A percentile compares a stretch with the other conserved stretches of the same genome.
phyloP scores from a whole-genome alignment of 2,329 filamentous ascomycete species.

The Trichoderma atroviride region DNA sequence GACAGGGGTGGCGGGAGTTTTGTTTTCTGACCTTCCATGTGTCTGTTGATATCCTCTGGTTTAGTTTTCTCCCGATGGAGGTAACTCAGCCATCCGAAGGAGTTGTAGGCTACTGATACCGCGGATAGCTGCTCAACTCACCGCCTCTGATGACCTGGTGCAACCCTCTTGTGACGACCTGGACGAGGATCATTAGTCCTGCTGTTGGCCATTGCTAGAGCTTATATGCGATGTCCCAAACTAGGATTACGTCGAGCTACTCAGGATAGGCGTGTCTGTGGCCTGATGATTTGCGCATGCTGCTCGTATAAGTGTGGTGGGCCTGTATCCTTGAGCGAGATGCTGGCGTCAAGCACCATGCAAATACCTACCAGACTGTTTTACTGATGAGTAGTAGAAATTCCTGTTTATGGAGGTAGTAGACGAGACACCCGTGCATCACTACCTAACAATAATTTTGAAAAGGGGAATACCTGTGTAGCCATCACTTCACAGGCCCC shows the following conservation, averaged over 20 bases:
- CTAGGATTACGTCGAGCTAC: background rate
- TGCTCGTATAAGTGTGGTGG: slow-evolving; percentile 16
- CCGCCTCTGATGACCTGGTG: slow-evolving; percentile 17
- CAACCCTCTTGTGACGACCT: background rate
- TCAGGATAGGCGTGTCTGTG: background rate
- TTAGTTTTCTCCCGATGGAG: slow-evolving; percentile 3
- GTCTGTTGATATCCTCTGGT: background rate
- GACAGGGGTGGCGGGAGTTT: background rate
- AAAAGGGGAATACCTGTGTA: background rate
- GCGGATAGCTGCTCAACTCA: slow-evolving; percentile 23
- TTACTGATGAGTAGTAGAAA: background rate
- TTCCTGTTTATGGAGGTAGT: background rate
- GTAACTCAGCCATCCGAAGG: slow-evolving; percentile 1
- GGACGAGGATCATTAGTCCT: background rate
- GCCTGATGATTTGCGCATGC: slow-evolving; percentile 23
- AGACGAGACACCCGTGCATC: background rate
- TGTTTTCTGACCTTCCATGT: background rate
- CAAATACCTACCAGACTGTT: background rate
- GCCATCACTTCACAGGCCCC: background rate
- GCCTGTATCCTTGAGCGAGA: slow-evolving; percentile 4
- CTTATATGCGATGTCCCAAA: slow-evolving; percentile 4
- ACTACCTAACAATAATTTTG: background rate
- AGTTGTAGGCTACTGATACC: background rate
- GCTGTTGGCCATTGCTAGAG: slow-evolving; percentile 2
- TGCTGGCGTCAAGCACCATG: background rate